These are phyloP conservation scores for Didymella pinodella DNA, from an alignment of 2,329 filamentous ascomycete genomes.

Conservation along the genomic window DNA sequence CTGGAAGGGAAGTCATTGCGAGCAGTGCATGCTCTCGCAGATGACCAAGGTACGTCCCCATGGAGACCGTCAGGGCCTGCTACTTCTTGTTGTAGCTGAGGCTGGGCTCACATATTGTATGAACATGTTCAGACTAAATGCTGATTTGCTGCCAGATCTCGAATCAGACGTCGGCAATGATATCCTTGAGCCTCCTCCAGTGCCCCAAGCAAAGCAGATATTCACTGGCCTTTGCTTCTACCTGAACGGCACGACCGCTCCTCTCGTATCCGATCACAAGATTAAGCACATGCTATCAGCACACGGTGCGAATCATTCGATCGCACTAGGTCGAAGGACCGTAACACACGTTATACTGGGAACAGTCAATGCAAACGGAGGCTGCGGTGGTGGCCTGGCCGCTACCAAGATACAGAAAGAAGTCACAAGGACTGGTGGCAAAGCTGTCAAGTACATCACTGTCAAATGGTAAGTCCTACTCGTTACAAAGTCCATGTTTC, in stretches of 20 bases:
- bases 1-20: slow-evolving; percentile 16
- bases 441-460: slow-evolving; percentile 77
- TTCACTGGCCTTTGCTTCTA: slow-evolving; percentile 79
- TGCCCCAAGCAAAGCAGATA: slow-evolving; percentile 54
- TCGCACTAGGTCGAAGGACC: slow-evolving; percentile 72
- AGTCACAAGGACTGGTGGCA: slow-evolving; percentile 71
- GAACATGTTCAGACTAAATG: background rate
- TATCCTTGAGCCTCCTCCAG: slow-evolving; percentile 7
- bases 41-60: slow-evolving; percentile 13
- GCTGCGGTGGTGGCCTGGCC: slow-evolving; percentile 77
- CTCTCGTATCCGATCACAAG: slow-evolving; percentile 82
- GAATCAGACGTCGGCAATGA: background rate
- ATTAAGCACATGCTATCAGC: slow-evolving; percentile 79
- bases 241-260: slow-evolving; percentile 86
- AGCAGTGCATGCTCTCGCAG: background rate
- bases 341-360: slow-evolving; percentile 90
- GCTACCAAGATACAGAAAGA: slow-evolving; percentile 83
- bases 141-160: slow-evolving; percentile 7
- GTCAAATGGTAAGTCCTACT: slow-evolving; percentile 71
- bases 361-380: slow-evolving; percentile 47
- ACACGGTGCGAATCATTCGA: slow-evolving; percentile 76
- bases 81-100: background rate
- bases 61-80: background rate
- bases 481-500: background rate
- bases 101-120: background rate